These are phyloP conservation scores for Sphaerulina vaccinii DNA, from an alignment of 2,329 filamentous ascomycete genomes.

Conservation along the genomic window DNA sequence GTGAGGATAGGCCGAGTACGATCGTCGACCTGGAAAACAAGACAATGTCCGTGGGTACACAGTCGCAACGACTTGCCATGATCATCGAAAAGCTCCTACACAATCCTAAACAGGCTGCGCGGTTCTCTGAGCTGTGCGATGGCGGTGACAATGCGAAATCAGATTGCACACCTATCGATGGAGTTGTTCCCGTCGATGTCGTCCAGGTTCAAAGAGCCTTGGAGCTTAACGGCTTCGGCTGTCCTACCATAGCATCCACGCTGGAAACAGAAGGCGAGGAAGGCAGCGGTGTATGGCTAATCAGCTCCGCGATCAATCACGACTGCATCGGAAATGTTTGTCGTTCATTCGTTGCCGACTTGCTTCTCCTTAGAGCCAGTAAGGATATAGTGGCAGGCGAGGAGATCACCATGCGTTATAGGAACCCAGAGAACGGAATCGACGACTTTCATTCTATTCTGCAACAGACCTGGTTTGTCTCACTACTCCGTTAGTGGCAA, in stretches of 20 bases:
- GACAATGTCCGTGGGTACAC: conserved; percentile 16
- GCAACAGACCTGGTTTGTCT: conserved; percentile 37
- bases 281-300: conserved; percentile 47
- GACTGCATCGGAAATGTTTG: conserved; percentile 50
- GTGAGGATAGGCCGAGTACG: not conserved
- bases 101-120: conserved; percentile 13
- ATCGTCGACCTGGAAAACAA: conserved; percentile 20
- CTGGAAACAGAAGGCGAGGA: not conserved
- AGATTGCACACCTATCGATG: conserved; percentile 7
- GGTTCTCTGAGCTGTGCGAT: conserved; percentile 23
- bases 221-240: conserved; percentile 24
- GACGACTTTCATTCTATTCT: conserved; percentile 35
- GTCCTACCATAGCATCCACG: not conserved
- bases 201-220: conserved; percentile 21
- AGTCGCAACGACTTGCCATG: conserved; percentile 14
- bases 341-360: conserved; percentile 55
- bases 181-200: conserved; percentile 21
- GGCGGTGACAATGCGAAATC: conserved; percentile 18
- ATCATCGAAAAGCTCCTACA: conserved; percentile 25
- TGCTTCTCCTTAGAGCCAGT: conserved; percentile 52
- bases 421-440: conserved; percentile 24
- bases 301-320: conserved; percentile 55
- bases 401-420: conserved; percentile 42
- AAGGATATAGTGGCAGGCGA: conserved; percentile 45
- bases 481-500: no score